phyloP scores from a whole-genome alignment of 345 rosid species.

The Eucalyptus guilfoylei region DNA sequence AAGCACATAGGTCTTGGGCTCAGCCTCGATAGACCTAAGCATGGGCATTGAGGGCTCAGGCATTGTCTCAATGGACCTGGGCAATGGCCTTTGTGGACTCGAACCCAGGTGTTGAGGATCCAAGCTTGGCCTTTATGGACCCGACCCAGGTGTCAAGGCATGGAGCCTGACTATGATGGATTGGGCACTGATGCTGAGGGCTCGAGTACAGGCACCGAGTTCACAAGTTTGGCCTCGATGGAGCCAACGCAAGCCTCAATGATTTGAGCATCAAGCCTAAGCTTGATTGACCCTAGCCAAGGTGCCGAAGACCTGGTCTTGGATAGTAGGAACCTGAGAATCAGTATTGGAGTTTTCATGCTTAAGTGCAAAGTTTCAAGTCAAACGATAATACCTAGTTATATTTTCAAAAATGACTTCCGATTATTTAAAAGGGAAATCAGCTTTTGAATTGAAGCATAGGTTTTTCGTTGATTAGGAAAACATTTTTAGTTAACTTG shows the following conservation, averaged over 20 bases:
- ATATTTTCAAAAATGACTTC: neutral
- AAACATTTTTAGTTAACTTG: no score
- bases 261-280: no score
- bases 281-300: no score
- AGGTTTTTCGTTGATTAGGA: accelerated
- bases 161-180: accelerated
- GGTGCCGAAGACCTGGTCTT: accelerated
- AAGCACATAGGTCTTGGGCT: no score
- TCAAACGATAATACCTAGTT: neutral
- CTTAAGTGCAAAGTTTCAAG: neutral
- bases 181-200: accelerated
- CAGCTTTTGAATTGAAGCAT: accelerated
- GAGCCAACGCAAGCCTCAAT: accelerated
- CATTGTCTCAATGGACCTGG: neutral
- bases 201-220: accelerated
- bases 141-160: accelerated
- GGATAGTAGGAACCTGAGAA: no score
- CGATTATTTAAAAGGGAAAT: neutral
- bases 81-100: neutral
- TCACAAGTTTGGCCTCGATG: neutral
- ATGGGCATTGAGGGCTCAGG: accelerated
- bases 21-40: accelerated
- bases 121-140: neutral
- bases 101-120: neutral
- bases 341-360: neutral